Conservation (phyloP, 352 stramenopile genomes). For the Plasmopara halstedii region DNA sequence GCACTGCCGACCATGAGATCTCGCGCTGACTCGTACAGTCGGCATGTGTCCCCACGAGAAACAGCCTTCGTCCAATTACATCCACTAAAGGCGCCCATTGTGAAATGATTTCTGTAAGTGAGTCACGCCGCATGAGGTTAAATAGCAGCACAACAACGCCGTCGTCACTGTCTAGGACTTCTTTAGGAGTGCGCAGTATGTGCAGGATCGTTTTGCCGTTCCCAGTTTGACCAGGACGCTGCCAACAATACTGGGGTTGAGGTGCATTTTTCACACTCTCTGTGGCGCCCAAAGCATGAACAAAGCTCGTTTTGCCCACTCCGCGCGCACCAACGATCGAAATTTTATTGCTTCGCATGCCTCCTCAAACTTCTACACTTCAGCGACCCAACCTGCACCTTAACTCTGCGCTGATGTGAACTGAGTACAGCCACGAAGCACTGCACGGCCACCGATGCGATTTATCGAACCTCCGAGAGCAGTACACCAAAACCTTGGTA, state of each 20-base stretch:
- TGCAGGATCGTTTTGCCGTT: constrained; percentile 8
- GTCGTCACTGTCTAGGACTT: constrained; percentile 9
- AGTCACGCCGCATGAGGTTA: constrained; percentile 33
- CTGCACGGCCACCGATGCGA: constrained; percentile 3
- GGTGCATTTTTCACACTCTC: constrained; percentile 2
- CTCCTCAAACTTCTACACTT: constrained; percentile 5
- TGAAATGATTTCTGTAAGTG: constrained; percentile 29
- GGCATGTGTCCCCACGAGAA: constrained; percentile 52
- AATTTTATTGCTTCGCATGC: constrained; percentile 23
- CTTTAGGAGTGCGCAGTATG: constrained; percentile 14
- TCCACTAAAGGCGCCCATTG: constrained; percentile 35
- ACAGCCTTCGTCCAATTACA: constrained; percentile 10
- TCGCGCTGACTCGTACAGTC: constrained; percentile 32
- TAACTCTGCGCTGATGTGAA: constrained; percentile 7
- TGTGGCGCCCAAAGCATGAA: constrained; percentile 36
- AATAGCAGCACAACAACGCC: constrained; percentile 46
- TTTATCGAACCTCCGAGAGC: constrained; percentile 2
- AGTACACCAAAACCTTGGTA: constrained; percentile 1
- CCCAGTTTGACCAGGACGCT: constrained; percentile 7
- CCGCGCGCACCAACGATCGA: constrained; percentile 31
- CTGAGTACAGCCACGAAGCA: constrained; percentile 8
- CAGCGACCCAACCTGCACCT: neutral
- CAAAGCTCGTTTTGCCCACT: constrained; percentile 47
- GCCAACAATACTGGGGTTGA: constrained; percentile 15
- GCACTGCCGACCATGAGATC: constrained; percentile 29